Evolutionary conservation across 192 early-diverging fungal genomes (phyloP).

Genomic region (Gonapodya prolifera): DNA sequence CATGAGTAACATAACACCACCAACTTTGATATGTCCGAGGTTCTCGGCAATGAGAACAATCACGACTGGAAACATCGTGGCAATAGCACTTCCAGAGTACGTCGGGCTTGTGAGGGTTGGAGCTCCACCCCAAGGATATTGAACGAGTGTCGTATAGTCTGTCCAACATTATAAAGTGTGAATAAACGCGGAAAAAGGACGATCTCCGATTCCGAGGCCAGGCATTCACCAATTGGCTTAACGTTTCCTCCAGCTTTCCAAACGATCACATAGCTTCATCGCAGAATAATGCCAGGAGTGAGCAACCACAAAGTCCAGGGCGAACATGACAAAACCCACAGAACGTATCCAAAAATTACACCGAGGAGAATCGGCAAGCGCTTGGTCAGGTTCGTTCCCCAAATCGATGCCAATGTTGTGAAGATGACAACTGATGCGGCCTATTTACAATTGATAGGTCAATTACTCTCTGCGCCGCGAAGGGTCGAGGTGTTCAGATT

Average conservation of each 20-base stretch:
- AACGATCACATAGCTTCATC: neutral
- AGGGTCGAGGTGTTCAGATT: neutral
- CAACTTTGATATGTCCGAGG: constrained; percentile 26
- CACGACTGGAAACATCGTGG: constrained; percentile 35
- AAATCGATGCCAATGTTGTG: constrained; percentile 20
- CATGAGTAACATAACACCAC: neutral
- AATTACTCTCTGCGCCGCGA: no score
- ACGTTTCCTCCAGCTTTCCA: neutral
- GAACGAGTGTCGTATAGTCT: constrained; percentile 21
- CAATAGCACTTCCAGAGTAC: constrained; percentile 32
- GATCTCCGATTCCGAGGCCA: no score
- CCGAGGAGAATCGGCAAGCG: constrained; percentile 40
- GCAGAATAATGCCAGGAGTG: neutral
- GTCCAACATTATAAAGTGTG: constrained; percentile 17
- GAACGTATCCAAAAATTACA: constrained; percentile 19
- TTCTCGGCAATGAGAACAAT: constrained; percentile 42
- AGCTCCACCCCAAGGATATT: constrained; percentile 31
- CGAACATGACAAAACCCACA: neutral
- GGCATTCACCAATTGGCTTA: neutral
- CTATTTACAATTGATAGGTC: neutral
- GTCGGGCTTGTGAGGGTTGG: constrained; percentile 26
- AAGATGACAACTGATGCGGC: constrained; percentile 30
- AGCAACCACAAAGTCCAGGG: no score
- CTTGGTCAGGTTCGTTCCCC: constrained; percentile 27
- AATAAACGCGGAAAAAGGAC: neutral